Base-by-base conservation (phyloP, 352 stramenopile genomes). In the Aphanomyces astaci region DNA sequence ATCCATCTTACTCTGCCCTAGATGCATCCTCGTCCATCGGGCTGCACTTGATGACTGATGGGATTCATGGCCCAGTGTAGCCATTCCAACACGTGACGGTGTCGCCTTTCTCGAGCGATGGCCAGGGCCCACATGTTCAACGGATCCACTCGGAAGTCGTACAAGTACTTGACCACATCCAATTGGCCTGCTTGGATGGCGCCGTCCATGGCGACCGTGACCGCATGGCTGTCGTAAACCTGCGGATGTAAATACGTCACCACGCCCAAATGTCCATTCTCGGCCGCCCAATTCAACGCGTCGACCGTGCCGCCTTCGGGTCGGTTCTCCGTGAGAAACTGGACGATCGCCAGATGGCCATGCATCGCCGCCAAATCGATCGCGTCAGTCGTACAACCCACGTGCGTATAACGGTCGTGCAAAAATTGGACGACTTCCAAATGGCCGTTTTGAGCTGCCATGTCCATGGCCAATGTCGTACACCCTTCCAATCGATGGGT, bases 291-390 rank as follows among this genome's bases (percentile, higher is more conserved):
- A 55, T 55, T 55, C 48, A 55, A 15, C 10, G 48, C 48, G n/a
- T 55, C 48, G 27, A 15, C 7, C 10, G 48, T 55, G 10, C 48
- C n/a, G 48, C 48, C 60, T 67, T 67, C 60, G n/a, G 22, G 55
- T 30, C 60, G 43, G 45, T 67, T 30, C 2, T 30, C 32, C 55
- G 70, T 33, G 59, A 77, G 30, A 53, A 11, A 78, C 25, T 71
- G 40, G 25, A 94, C 79, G 9, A 89, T 78, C 25, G 84, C 74
- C 24, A 90, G 65, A 24, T 86, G 80, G 0, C 83, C 81, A 39
- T 84, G 84, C n/a, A 79, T 80, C 2, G 86, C 83, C 2, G 86
- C 83, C 31, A 80, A 82, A 71, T 94, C 86, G 79, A 94, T 92
- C 4, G 86, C 83, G 24, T 82, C 75, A 2, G 81, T 85, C 13